Evolutionary conservation across 495 filamentous ascomycete species (phyloP).

Genomic region (Penicillium roqueforti): DNA sequence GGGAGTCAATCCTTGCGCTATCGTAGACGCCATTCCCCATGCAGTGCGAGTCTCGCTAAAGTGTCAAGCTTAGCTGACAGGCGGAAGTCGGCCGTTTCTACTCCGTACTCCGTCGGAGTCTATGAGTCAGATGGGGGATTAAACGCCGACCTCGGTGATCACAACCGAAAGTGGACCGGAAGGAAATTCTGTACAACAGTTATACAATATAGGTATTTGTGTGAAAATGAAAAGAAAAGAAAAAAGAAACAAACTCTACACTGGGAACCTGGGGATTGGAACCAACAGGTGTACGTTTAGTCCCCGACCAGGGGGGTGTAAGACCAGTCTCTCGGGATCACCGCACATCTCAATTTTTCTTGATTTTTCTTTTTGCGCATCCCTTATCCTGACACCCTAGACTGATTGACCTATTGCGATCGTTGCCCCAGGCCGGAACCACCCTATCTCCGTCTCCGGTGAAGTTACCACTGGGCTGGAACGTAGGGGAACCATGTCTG

Average conservation of each 20-base stretch:
- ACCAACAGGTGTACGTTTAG: slow-evolving; percentile 5
- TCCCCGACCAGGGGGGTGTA: slow-evolving; percentile 4
- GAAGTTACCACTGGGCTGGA: slow-evolving; percentile 16
- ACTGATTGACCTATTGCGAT: background rate
- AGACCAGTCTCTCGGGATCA: slow-evolving; percentile 17
- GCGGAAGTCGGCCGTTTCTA: slow-evolving; percentile 20
- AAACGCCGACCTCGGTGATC: slow-evolving; percentile 21
- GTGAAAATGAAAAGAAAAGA: background rate
- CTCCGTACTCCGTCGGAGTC: too few species aligned
- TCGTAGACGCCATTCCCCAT: background rate
- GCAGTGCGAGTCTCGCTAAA: slow-evolving; percentile 1
- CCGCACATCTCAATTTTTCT: slow-evolving; percentile 1
- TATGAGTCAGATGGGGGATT: slow-evolving; percentile 18
- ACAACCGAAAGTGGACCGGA: too few species aligned
- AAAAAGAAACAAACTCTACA: background rate
- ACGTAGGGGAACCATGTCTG: slow-evolving; percentile 5
- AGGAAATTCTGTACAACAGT: too few species aligned
- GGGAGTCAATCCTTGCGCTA: slow-evolving; percentile 6
- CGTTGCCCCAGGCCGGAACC: slow-evolving; percentile 2
- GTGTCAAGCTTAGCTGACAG: slow-evolving; percentile 9
- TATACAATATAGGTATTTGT: background rate
- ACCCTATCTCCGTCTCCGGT: slow-evolving; percentile 2
- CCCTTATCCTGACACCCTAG: background rate
- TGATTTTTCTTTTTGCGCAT: background rate
- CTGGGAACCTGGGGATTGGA: background rate